Evolutionary conservation across 768 basidiomycete genomes (phyloP).

Genomic region (Pisolithus microcarpus): DNA sequence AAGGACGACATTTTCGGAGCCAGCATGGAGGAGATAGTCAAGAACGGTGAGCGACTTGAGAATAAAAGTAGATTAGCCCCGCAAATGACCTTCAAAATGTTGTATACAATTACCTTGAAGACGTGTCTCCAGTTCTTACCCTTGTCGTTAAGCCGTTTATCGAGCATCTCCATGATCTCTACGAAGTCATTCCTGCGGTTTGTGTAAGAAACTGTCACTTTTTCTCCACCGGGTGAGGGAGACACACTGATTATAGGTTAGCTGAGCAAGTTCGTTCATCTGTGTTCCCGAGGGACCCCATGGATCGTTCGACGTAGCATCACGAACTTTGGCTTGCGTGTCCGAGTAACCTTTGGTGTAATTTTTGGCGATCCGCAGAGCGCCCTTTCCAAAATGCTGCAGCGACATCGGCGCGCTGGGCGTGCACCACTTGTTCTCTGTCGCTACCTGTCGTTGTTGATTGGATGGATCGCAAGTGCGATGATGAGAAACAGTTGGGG

Average conservation of each 20-base stretch:
- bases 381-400: constrained; percentile 79
- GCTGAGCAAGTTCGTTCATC: constrained; percentile 98
- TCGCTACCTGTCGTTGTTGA: background rate
- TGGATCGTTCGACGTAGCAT: constrained; percentile 95
- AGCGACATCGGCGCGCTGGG: constrained; percentile 34
- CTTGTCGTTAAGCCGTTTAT: constrained; percentile 97
- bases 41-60: constrained; percentile 80
- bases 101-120: constrained; percentile 65
- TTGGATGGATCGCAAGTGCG: no score
- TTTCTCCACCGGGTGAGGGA: background rate
- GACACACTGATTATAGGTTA: constrained; percentile 92
- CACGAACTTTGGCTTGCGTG: constrained; percentile 89
- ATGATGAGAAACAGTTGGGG: background rate
- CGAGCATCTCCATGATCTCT: constrained; percentile 99
- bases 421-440: background rate
- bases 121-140: constrained; percentile 99
- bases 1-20: constrained; percentile 96
- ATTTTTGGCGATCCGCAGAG: constrained; percentile 86
- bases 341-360: constrained; percentile 97
- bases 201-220: background rate
- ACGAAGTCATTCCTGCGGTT: constrained; percentile 79
- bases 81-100: background rate
- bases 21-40: constrained; percentile 93
- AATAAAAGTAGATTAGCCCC: constrained; percentile 6
- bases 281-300: constrained; percentile 97